Conservation (phyloP, 305 asterid genomes). For the Andrographis paniculata region DNA sequence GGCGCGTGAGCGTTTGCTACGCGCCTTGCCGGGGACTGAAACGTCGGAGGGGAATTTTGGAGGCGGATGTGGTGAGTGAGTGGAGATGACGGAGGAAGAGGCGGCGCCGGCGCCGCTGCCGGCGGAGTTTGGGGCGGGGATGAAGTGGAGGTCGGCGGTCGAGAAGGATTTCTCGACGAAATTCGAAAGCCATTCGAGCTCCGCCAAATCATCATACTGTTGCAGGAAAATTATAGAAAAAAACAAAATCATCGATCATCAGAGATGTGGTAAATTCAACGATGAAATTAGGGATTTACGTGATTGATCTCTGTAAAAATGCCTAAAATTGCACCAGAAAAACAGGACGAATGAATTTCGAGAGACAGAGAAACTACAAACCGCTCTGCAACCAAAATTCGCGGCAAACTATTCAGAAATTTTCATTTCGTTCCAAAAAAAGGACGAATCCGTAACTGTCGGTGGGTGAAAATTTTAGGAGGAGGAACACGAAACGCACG, state of each 20-base stretch:
- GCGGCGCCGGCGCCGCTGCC: constrained; percentile 20
- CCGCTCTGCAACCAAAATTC: no score
- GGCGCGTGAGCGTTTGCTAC: constrained; percentile 91
- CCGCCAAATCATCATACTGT: constrained; percentile 90
- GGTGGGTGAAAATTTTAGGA: no score
- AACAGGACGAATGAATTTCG: no score
- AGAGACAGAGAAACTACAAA: no score
- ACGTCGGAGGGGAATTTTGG: constrained; percentile 52
- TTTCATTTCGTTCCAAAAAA: no score
- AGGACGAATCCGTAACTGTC: no score
- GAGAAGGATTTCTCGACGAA: constrained; percentile 96
- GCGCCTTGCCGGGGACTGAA: constrained; percentile 84
- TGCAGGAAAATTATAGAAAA: neutral
- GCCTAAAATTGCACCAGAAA: neutral
- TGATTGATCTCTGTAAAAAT: no score
- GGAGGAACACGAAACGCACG: no score
- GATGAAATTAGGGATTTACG: no score
- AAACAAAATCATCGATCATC: no score
- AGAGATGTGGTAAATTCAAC: no score
- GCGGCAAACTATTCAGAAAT: no score
- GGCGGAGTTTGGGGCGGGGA: constrained; percentile 41
- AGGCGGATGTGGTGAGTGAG: constrained; percentile 33
- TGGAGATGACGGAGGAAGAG: constrained; percentile 30
- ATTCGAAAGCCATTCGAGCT: constrained; percentile 96
- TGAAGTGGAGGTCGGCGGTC: constrained; percentile 54